These are phyloP conservation scores for Backusella parvicylindrica DNA, from an alignment of 192 early-diverging fungal species.

Conservation along the genomic window DNA sequence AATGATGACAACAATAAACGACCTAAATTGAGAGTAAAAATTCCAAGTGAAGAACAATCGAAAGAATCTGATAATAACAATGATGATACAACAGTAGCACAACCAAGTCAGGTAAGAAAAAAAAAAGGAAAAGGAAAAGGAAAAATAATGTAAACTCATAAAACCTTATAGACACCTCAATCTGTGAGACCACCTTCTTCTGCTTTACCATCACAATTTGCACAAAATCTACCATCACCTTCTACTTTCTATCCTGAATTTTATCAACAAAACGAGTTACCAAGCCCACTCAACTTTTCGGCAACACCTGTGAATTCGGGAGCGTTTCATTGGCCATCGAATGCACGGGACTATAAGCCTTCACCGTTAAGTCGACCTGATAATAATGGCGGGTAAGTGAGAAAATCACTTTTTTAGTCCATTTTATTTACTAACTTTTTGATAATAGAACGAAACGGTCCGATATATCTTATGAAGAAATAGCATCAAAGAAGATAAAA, in stretches of 20 bases:
- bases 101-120: neutral
- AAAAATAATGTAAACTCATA: neutral
- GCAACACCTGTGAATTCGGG: slow-evolving; percentile 60
- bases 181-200: slow-evolving; percentile 48
- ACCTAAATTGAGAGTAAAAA: neutral
- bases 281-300: slow-evolving; percentile 74
- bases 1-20: neutral
- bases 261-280: slow-evolving; percentile 65
- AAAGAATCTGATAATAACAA: neutral
- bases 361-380: slow-evolving; percentile 10
- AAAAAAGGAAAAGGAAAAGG: neutral
- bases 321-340: slow-evolving; percentile 6
- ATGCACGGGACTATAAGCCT: slow-evolving; percentile 8
- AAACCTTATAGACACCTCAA: neutral
- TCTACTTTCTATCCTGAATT: slow-evolving; percentile 75
- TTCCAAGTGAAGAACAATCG: neutral
- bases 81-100: neutral
- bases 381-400: neutral
- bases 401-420: neutral
- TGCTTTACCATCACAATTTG: slow-evolving; percentile 63
- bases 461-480: neutral
- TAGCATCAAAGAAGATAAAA: neutral
- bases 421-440: too few relatives aligned
- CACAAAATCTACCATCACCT: slow-evolving; percentile 71
- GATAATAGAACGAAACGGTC: neutral